Evolutionary conservation across 2,329 filamentous ascomycete genomes (phyloP).

Genomic region (Penicillium nordicum): DNA sequence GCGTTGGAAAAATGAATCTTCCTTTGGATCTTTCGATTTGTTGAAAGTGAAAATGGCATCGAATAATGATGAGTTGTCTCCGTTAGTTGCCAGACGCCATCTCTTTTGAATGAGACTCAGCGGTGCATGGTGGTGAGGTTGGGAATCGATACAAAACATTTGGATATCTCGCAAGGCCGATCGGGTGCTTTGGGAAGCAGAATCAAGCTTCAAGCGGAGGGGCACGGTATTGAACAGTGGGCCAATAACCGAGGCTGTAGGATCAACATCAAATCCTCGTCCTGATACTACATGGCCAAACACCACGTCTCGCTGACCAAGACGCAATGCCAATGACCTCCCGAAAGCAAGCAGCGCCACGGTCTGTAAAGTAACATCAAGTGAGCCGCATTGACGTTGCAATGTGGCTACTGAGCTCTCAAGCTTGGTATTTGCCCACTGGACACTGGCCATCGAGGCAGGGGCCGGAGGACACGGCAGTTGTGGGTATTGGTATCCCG

Average conservation of each 20-base stretch:
- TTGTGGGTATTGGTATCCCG: not conserved
- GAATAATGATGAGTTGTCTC: not conserved
- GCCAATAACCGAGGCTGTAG: not conserved
- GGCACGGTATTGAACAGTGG: constrained; percentile 4
- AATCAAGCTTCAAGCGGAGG: constrained; percentile 1
- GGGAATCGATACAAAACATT: not conserved
- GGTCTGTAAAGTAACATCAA: not conserved
- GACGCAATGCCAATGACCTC: not conserved
- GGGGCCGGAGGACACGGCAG: not conserved
- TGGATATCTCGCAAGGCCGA: not conserved
- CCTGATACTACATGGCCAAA: constrained; percentile 6
- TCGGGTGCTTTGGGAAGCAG: not conserved
- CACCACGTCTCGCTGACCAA: constrained; percentile 5
- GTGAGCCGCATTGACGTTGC: not conserved
- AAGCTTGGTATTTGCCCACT: not conserved
- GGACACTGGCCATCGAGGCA: not conserved
- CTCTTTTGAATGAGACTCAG: constrained; percentile 2
- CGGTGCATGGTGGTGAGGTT: not conserved
- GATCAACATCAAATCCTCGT: not conserved
- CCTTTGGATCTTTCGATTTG: not conserved
- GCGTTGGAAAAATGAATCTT: not conserved
- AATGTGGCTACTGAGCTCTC: not conserved
- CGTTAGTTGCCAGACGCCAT: not conserved
- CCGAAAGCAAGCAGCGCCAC: constrained; percentile 2
- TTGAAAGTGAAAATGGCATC: constrained; percentile 5